Percentiles rank a stretch among this genome's conserved stretches.
phyloP scores from a whole-genome alignment of 441 rosid genomes.

The Cnidoscolus chayamansa region DNA sequence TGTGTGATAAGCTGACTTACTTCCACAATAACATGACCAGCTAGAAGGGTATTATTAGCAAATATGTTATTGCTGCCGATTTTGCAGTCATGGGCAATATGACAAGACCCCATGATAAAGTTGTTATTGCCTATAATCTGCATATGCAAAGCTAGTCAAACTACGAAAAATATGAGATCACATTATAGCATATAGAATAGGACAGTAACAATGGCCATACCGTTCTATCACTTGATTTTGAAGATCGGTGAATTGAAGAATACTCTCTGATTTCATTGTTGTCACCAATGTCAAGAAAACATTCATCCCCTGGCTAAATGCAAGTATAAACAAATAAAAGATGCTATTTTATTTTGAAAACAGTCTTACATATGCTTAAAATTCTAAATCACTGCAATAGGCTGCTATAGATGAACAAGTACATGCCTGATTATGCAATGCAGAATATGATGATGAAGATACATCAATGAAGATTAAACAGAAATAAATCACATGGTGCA shows the following conservation, averaged over 20 bases:
- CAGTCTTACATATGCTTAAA: background rate
- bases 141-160: background rate
- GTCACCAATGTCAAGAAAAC: slow-evolving; percentile 74
- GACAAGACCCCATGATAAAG: slow-evolving; percentile 86
- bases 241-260: slow-evolving; percentile 83
- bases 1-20: slow-evolving; percentile 40
- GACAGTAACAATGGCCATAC: slow-evolving; percentile 30
- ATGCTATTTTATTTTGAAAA: background rate
- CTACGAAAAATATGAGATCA: too few relatives aligned
- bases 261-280: slow-evolving; percentile 90
- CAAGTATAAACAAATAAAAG: slow-evolving; percentile 4
- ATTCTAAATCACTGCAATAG: background rate
- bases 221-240: slow-evolving; percentile 66
- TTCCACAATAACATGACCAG: slow-evolving; percentile 84
- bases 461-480: background rate
- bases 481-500: background rate
- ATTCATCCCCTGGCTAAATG: slow-evolving; percentile 63
- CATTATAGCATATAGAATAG: too few relatives aligned
- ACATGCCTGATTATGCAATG: background rate
- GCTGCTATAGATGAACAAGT: background rate
- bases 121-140: background rate
- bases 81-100: slow-evolving; percentile 93
- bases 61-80: slow-evolving; percentile 82
- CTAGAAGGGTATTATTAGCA: slow-evolving; percentile 84
- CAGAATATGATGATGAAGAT: background rate